Base-by-base conservation (phyloP, 2,329 filamentous ascomycete species). In the Myotisia sp. region DNA sequence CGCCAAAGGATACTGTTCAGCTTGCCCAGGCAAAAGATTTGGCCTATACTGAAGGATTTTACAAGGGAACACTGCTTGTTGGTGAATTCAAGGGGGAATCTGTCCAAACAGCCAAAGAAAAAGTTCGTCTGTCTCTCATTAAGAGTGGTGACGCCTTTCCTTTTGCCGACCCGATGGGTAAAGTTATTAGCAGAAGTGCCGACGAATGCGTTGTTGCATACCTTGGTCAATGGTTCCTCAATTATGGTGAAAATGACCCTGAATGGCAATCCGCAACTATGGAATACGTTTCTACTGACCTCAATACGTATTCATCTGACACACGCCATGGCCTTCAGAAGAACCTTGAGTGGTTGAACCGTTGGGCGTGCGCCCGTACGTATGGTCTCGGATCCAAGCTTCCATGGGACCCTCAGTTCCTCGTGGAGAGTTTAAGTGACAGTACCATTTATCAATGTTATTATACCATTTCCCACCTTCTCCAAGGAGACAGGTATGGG, bases 221-320 rank as follows among this genome's bases (percentile, higher is more conserved):
- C 45, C 76, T 95, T 52, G 87, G 94, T 48, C 90, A 98, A 60
- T 98, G 90, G 86, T 98, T 92, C 62, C 67, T 98, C 48, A 87
- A 94, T 61, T 98, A 98, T 51, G 90, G 90, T 42, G 81, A 86
- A 60, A 82, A 83, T 42, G 73, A 77, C 47, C 60, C 63, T 27
- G 70, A 77, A 32, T 95, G 90, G 90, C 81, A 81, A 52, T 63
- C 80, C 42, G 67, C 71, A 27, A 83, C 80, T 9, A 65, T 86
- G 35, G 69, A 77, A 45, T 77, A 80, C 53, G 74, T 92, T 29
- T 70, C 72, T 36, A 74, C 76, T 50, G 70, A 67, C 37, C 63
- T 94, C 41, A 81, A 94, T 58, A 82, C 81, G 5, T 95, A 81
- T 62, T 74, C 68, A n/a, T 55, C 65, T 20, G 81, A 86, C 53